Percentiles rank a stretch among this genome's conserved stretches.
These are phyloP conservation scores for Candida methanosorbosa DNA, from an alignment of 805 yeast species.

Conservation along the genomic window DNA sequence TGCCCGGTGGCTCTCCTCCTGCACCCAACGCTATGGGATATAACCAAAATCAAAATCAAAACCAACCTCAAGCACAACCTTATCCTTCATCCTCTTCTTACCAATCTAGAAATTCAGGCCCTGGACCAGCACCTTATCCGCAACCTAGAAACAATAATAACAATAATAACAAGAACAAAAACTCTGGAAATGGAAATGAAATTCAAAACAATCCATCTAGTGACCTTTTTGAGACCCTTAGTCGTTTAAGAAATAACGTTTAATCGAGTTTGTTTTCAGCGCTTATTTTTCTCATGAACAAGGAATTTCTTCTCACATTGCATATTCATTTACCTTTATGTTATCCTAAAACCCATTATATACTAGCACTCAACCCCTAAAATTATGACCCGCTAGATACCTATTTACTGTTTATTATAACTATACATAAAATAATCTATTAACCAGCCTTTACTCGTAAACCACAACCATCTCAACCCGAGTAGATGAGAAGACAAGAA, in stretches of 20 bases:
- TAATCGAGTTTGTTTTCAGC: no score
- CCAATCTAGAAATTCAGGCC: background rate
- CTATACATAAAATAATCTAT: no score
- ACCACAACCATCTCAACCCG: no score
- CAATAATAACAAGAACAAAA: conserved; percentile 11
- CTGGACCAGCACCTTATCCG: background rate
- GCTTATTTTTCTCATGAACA: no score
- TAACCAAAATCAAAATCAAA: background rate
- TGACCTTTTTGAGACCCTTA: conserved; percentile 27
- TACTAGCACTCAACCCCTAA: no score
- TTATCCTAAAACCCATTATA: no score
- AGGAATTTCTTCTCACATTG: no score
- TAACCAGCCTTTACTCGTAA: no score
- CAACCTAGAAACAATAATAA: conserved; percentile 1
- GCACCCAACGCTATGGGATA: conserved; percentile 8
- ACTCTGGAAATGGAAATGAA: conserved; percentile 5
- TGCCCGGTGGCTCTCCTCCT: conserved; percentile 11
- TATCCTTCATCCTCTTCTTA: background rate
- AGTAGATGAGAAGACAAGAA: no score
- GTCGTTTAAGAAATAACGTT: conserved; percentile 28
- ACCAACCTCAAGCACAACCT: background rate
- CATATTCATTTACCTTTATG: no score
- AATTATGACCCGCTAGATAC: no score
- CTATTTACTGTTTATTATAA: no score
- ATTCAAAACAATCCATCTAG: conserved; percentile 20